A percentile compares a stretch with the other conserved stretches of the same genome.
phyloP scores from a whole-genome alignment of 2,329 filamentous ascomycete species.

The Chalaropsis thielavioides region DNA sequence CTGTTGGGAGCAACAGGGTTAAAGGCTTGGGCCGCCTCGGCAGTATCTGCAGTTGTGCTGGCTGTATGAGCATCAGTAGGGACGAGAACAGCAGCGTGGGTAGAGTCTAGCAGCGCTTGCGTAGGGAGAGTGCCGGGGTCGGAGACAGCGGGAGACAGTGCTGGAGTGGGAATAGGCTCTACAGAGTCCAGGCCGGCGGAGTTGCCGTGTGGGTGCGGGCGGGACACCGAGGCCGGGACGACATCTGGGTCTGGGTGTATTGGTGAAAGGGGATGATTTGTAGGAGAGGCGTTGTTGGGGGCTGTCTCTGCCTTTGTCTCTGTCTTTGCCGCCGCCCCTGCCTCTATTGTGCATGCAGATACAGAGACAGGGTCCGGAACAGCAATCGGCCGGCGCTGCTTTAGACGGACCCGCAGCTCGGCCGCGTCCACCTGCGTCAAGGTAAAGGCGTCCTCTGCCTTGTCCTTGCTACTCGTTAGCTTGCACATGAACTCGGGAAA shows the following conservation, averaged over 20 bases:
- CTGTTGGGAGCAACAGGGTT: neutral
- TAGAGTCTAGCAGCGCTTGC: neutral
- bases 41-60: neutral
- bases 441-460: conserved; percentile 11
- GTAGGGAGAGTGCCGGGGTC: neutral
- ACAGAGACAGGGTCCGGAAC: no score
- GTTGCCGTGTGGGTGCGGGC: no score
- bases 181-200: no score
- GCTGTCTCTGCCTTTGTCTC: no score
- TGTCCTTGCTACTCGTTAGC: conserved; percentile 38
- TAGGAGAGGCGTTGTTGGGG: no score
- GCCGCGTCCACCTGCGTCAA: neutral
- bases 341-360: no score
- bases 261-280: no score
- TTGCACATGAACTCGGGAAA: conserved; percentile 58
- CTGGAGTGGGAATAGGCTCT: no score
- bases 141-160: neutral
- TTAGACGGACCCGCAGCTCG: neutral
- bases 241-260: no score
- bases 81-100: neutral
- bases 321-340: no score
- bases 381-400: neutral
- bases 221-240: no score
- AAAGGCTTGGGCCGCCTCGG: neutral
- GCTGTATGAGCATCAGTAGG: neutral